Conservation (phyloP, 2,329 filamentous ascomycete species). For the Botrytis fabae region DNA sequence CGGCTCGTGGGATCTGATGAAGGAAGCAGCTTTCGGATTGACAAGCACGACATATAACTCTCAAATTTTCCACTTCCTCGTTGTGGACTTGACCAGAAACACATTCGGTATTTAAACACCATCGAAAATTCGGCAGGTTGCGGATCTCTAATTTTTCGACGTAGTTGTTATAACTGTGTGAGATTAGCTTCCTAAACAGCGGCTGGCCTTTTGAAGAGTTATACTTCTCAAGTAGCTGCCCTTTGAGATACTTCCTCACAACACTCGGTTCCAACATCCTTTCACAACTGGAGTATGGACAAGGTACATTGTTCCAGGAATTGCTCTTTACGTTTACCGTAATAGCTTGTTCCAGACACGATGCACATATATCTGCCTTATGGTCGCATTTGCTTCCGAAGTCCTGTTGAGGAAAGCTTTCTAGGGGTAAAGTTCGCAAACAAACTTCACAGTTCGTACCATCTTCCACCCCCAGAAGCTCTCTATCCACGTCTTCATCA, state of each 20-base stretch:
- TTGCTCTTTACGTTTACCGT: not conserved
- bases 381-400: not conserved
- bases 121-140: not conserved
- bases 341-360: not conserved
- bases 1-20: not conserved
- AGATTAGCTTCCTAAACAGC: not conserved
- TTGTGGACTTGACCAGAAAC: not conserved
- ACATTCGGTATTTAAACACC: not conserved
- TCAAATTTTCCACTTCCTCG: no score
- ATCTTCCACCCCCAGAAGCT: not conserved
- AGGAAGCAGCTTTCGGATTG: not conserved
- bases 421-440: not conserved
- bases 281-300: not conserved
- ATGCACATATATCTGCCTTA: not conserved
- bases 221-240: constrained; percentile 5
- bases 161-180: not conserved
- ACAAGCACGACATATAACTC: not conserved
- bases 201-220: fast-evolving
- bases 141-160: not conserved
- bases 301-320: not conserved
- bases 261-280: not conserved
- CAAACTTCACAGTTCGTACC: not conserved
- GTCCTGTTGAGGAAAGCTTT: not conserved
- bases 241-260: not conserved
- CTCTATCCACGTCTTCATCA: not conserved